Base-by-base conservation (phyloP, 176 grass and related monocot genomes). In the Calamus simplicifolius region DNA sequence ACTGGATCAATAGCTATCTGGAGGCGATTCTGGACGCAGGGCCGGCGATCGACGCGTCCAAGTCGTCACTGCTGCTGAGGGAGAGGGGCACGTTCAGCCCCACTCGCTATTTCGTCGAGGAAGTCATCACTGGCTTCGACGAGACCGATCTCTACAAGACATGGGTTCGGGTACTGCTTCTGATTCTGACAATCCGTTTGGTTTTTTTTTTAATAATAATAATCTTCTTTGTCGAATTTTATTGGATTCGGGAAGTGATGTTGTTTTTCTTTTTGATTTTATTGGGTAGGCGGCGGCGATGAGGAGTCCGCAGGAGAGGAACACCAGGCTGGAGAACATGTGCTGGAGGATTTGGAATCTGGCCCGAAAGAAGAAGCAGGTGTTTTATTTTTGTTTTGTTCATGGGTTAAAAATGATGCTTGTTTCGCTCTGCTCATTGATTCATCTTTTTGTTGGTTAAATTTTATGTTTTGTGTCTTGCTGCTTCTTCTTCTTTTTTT, bases 101-200 rank as follows among this genome's bases (percentile, higher is more conserved):
- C 43, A 58, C 74, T 17, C 75, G 74, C 64, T 84, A 84, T 52
- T 84, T 84, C 63, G 81, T 84, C 16, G 74, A 84, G 66, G 81
- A 84, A 63, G 81, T 84, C 61, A 78, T 84, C 58, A 73, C 81
- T 56, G 81, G 81, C 2, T 84, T 69, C 52, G 81, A 84, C 31
- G 81, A 84, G 69, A 84, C 81, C 18, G 81, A 84, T 78, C 81
- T 84, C 14, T 64, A 84, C 69, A 84, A 84, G 64, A 84, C 81
- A 19, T 84, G 81, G 81, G 69, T 84, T 62, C 81, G 81, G 38
- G 81, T 84, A 71, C 8, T 43, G 35, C 35, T 43, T 43, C 35
- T 43, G 35, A 43, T 43, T 43, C 35, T 43, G 13, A 43, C 13
- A 56, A 56, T 56, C 13, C 21, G 14, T 56, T 25, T 17, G 12